These are phyloP conservation scores for Sclerotinia glacialis DNA, from an alignment of 2,329 filamentous ascomycete genomes.

Conservation along the genomic window DNA sequence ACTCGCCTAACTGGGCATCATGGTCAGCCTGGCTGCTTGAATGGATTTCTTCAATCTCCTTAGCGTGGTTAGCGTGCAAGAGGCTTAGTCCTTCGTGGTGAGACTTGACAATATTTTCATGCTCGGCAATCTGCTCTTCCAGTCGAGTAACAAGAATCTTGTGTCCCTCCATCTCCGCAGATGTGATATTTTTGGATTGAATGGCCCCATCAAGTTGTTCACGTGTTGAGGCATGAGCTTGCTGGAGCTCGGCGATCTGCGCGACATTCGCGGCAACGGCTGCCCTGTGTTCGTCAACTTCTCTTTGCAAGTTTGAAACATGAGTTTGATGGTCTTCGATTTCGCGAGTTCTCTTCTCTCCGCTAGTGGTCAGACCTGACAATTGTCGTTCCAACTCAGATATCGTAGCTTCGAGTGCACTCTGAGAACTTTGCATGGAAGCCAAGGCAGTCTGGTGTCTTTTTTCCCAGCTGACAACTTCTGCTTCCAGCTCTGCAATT, in stretches of 20 bases:
- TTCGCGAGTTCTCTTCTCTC: constrained; percentile 48
- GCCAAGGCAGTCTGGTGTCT: constrained; percentile 72
- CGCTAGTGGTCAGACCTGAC: constrained; percentile 35
- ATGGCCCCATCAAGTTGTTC: constrained; percentile 65
- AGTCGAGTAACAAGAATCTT: constrained; percentile 50
- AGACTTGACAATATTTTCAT: constrained; percentile 56
- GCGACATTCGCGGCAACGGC: constrained; percentile 66
- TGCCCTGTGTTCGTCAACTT: constrained; percentile 78
- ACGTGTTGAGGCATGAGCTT: constrained; percentile 64
- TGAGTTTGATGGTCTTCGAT: constrained; percentile 52
- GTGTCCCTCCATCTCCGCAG: constrained; percentile 45
- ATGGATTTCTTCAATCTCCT: constrained; percentile 50
- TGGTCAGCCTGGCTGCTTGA: constrained; percentile 52
- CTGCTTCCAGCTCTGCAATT: constrained; percentile 63
- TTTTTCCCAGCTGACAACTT: constrained; percentile 70
- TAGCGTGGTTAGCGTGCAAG: constrained; percentile 50
- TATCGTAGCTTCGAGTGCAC: constrained; percentile 69
- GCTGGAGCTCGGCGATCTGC: constrained; percentile 72
- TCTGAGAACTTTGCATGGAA: constrained; percentile 69
- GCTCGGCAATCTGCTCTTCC: constrained; percentile 57
- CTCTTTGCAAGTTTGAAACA: constrained; percentile 61
- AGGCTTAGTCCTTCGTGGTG: constrained; percentile 52
- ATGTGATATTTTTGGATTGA: constrained; percentile 51
- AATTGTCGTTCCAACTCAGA: constrained; percentile 65
- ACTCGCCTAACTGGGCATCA: constrained; percentile 55